Conservation (phyloP, 1,284 basidiomycete species). For the Ceratobasidium sp. region DNA sequence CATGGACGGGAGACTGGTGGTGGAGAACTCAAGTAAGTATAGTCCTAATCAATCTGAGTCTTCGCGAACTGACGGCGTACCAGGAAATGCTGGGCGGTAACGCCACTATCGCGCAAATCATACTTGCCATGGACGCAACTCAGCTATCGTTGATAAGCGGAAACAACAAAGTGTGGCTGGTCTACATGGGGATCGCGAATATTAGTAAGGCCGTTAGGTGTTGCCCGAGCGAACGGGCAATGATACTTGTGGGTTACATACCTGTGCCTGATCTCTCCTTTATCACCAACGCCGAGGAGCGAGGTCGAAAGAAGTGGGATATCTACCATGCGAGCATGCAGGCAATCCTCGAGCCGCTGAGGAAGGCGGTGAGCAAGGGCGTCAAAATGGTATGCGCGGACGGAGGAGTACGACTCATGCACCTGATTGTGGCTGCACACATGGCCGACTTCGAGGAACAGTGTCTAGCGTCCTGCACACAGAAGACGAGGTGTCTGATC, state of each 20-base stretch:
- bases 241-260: conserved; percentile 44
- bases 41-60: background rate
- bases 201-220: conserved; percentile 42
- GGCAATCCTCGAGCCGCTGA: conserved; percentile 47
- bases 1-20: conserved; percentile 43
- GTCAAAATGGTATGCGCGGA: conserved; percentile 49
- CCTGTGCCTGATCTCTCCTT: conserved; percentile 25
- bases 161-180: conserved; percentile 44
- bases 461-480: conserved; percentile 47
- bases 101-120: conserved; percentile 9
- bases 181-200: conserved; percentile 46
- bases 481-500: conserved; percentile 17
- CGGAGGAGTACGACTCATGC: conserved; percentile 37
- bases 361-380: conserved; percentile 41
- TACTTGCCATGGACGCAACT: conserved; percentile 19
- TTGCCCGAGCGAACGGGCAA: conserved; percentile 1
- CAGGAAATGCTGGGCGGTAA: background rate
- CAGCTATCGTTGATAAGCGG: conserved; percentile 7
- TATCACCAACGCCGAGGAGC: background rate
- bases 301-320: background rate
- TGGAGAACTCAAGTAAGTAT: background rate
- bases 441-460: conserved; percentile 53
- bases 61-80: background rate
- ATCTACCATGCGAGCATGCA: conserved; percentile 51
- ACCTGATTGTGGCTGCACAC: conserved; percentile 50